A percentile compares a stretch with the other conserved stretches of the same genome.
Evolutionary conservation across 495 filamentous ascomycete genomes (phyloP).

Genomic region (Usnea hakonensis): DNA sequence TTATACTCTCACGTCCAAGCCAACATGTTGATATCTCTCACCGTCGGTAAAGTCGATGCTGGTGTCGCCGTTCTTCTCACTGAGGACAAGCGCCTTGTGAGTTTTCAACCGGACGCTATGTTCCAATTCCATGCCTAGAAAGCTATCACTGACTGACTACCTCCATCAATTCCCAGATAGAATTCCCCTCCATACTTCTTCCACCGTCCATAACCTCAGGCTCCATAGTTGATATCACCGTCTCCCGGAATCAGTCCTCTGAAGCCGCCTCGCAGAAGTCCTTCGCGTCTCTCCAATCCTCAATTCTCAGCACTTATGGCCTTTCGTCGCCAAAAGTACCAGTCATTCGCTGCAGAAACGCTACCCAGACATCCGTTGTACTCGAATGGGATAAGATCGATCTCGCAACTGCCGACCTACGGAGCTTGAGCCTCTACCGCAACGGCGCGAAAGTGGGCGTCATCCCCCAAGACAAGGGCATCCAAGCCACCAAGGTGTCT

Average conservation of each 20-base stretch:
- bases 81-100: constrained; percentile 91
- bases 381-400: constrained; percentile 97
- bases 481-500: constrained; percentile 90
- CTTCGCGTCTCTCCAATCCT: constrained; percentile 78
- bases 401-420: constrained; percentile 82
- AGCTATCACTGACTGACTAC: not conserved
- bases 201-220: constrained; percentile 89
- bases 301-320: constrained; percentile 81
- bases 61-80: constrained; percentile 95
- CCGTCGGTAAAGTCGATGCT: constrained; percentile 98
- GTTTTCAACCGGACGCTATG: constrained; percentile 23
- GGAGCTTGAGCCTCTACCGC: constrained; percentile 81
- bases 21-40: constrained; percentile 91
- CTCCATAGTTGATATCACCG: constrained; percentile 95
- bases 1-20: not conserved
- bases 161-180: constrained; percentile 56
- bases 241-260: constrained; percentile 74
- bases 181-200: constrained; percentile 96
- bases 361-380: constrained; percentile 92
- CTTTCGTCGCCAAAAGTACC: constrained; percentile 69
- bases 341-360: constrained; percentile 82
- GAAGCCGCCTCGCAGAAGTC: constrained; percentile 62
- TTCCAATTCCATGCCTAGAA: not conserved
- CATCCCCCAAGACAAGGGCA: constrained; percentile 77
- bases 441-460: constrained; percentile 93